Percentiles rank a stretch among this genome's conserved stretches.
Evolutionary conservation across 1,139 yeast genomes (phyloP).

Genomic region (Yamadazyma sp.): DNA sequence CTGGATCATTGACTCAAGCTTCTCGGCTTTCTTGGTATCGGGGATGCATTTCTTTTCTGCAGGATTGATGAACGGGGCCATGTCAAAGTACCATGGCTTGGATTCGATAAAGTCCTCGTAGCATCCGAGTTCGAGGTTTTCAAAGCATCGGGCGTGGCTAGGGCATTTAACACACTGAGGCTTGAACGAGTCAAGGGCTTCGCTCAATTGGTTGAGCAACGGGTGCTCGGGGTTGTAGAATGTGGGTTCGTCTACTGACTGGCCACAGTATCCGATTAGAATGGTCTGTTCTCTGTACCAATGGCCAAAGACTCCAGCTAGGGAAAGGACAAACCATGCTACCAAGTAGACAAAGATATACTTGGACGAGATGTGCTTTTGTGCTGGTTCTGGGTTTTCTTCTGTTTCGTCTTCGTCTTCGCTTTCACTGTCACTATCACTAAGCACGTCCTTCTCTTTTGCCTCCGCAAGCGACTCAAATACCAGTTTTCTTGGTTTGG

Average conservation of each 20-base stretch:
- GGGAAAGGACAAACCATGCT: constrained; percentile 30
- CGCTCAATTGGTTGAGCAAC: constrained; percentile 22
- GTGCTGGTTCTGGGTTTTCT: not conserved
- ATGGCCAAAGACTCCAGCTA: constrained; percentile 35
- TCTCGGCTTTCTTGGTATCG: constrained; percentile 71
- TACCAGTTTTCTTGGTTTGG: constrained; percentile 12
- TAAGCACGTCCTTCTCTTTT: not conserved
- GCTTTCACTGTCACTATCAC: constrained; percentile 11
- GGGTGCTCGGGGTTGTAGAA: constrained; percentile 25
- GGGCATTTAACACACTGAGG: constrained; percentile 83
- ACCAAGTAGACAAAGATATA: constrained; percentile 15
- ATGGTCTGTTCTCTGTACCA: constrained; percentile 66
- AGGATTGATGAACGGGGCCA: constrained; percentile 58
- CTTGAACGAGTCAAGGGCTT: constrained; percentile 37
- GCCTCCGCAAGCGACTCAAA: constrained; percentile 3
- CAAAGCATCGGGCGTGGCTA: constrained; percentile 66
- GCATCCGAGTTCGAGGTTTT: constrained; percentile 15
- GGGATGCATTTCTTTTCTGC: constrained; percentile 59
- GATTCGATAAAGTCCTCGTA: constrained; percentile 46
- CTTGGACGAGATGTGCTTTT: not conserved
- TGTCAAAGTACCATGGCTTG: constrained; percentile 53
- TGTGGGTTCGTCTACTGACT: constrained; percentile 45
- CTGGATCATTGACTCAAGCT: constrained; percentile 64
- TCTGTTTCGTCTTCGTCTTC: constrained; percentile 14
- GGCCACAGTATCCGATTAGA: constrained; percentile 68